Percentiles rank a stretch among this genome's conserved stretches.
These are phyloP conservation scores for Platismatia glauca DNA, from an alignment of 495 filamentous ascomycete species.

Conservation along the genomic window DNA sequence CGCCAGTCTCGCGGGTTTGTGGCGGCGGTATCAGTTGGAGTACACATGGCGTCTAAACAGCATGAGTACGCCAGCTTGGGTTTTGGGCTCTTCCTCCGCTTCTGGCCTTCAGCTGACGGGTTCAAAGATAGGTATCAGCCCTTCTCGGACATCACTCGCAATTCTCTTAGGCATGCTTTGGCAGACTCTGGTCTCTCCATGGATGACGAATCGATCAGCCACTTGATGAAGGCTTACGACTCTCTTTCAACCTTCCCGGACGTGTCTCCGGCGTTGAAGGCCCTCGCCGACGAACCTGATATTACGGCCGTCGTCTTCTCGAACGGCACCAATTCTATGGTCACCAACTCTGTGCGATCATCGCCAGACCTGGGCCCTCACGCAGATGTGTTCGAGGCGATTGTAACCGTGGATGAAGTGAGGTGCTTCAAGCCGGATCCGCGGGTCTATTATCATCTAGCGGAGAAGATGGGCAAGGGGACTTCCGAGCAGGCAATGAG, in stretches of 20 bases:
- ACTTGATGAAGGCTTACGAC: constrained; percentile 59
- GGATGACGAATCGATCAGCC: constrained; percentile 31
- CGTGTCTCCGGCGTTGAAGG: constrained; percentile 43
- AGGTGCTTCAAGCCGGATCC: constrained; percentile 60
- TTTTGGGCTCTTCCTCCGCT: background rate
- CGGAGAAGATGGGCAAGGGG: constrained; percentile 41
- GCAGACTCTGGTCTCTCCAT: constrained; percentile 44
- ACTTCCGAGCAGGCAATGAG: constrained; percentile 34
- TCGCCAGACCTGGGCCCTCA: constrained; percentile 49
- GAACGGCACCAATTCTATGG: constrained; percentile 60
- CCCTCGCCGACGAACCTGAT: constrained; percentile 31
- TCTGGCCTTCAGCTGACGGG: background rate
- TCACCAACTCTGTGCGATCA: constrained; percentile 47
- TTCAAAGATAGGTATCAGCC: constrained; percentile 27
- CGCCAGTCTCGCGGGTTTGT: constrained; percentile 44
- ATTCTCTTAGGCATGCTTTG: constrained; percentile 55
- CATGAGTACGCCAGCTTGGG: constrained; percentile 48
- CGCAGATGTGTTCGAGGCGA: constrained; percentile 40
- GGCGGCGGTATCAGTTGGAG: constrained; percentile 61
- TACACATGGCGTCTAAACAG: constrained; percentile 77
- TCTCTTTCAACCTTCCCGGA: constrained; percentile 62
- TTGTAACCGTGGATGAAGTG: constrained; percentile 55
- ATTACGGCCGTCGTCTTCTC: constrained; percentile 61
- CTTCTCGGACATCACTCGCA: constrained; percentile 56
- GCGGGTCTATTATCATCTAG: constrained; percentile 54